Evolutionary conservation across 306 rosid species (phyloP).

Genomic region (Arachis hypogaea): DNA sequence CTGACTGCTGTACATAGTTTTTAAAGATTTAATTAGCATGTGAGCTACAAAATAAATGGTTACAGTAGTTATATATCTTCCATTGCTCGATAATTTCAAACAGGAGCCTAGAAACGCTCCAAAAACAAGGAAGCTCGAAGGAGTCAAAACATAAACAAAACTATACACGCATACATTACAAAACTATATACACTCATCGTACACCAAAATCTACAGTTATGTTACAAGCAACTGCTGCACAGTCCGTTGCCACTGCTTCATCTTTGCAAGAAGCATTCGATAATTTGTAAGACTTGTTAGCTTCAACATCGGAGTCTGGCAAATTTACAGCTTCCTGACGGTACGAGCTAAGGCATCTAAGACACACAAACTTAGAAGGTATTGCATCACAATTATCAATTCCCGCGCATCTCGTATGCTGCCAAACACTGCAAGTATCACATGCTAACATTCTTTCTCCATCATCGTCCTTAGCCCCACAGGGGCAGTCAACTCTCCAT

Average conservation of each 20-base stretch:
- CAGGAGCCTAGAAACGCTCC: background rate
- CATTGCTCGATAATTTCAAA: constrained; percentile 3
- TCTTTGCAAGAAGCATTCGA: constrained; percentile 45
- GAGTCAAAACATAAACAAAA: background rate
- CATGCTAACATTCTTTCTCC: constrained; percentile 84
- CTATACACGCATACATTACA: constrained; percentile 38
- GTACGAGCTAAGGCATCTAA: constrained; percentile 21
- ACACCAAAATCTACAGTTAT: constrained; percentile 50
- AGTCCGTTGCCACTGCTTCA: constrained; percentile 40
- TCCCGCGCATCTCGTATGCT: constrained; percentile 76
- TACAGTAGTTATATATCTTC: background rate
- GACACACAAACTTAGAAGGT: constrained; percentile 57
- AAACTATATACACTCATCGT: constrained; percentile 44
- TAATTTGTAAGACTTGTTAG: constrained; percentile 10
- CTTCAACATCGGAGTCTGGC: constrained; percentile 18
- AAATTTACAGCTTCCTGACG: constrained; percentile 20
- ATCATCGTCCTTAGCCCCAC: constrained; percentile 81
- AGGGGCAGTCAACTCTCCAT: constrained; percentile 73
- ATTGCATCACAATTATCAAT: constrained; percentile 46
- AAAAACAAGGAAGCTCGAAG: constrained; percentile 13
- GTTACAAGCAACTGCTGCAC: constrained; percentile 41
- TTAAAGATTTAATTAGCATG: background rate
- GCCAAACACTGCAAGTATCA: constrained; percentile 80
- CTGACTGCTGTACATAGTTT: background rate
- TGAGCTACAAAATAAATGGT: background rate